Evolutionary conservation across 352 stramenopile genomes (phyloP).

Genomic region (Bremia lactucae): DNA sequence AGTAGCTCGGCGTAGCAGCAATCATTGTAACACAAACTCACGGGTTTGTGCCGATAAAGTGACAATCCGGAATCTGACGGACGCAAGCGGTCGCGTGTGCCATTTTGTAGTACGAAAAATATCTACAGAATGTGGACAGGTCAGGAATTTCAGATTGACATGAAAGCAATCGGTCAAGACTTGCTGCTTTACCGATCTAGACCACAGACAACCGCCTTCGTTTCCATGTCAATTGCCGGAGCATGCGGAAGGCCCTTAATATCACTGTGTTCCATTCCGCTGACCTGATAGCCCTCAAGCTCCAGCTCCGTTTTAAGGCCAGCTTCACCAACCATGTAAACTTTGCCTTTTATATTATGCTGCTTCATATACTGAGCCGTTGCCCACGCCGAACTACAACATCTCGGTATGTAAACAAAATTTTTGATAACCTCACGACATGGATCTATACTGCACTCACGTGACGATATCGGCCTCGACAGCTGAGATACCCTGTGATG

Average conservation of each 20-base stretch:
- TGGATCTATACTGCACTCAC: slow-evolving; percentile 18
- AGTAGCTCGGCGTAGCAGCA: background rate
- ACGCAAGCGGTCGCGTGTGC: slow-evolving; percentile 66
- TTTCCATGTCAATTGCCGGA: slow-evolving; percentile 55
- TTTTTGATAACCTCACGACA: slow-evolving; percentile 1
- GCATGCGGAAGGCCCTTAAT: slow-evolving; percentile 55
- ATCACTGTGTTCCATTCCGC: slow-evolving; percentile 57
- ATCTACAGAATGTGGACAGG: slow-evolving; percentile 14
- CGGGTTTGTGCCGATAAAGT: slow-evolving; percentile 80
- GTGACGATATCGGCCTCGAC: slow-evolving; percentile 70
- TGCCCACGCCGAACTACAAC: slow-evolving; percentile 61
- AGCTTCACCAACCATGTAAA: slow-evolving; percentile 76
- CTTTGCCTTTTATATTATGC: slow-evolving; percentile 61
- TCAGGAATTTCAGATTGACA: too few species aligned
- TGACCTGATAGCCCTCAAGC: slow-evolving; percentile 54
- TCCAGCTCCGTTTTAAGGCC: slow-evolving; percentile 57
- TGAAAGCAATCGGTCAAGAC: too few species aligned
- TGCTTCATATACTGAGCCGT: slow-evolving; percentile 76
- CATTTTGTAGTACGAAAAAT: slow-evolving; percentile 82
- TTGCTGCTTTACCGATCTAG: slow-evolving; percentile 44
- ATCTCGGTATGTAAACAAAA: background rate
- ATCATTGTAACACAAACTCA: slow-evolving; percentile 16
- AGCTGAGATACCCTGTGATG: slow-evolving; percentile 61
- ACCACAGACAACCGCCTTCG: slow-evolving; percentile 72
- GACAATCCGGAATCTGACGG: slow-evolving; percentile 57